Evolutionary conservation across 192 early-diverging fungal genomes (phyloP), one percentile per base, ranked within the genome.

Genomic region (Coemansia sp.): DNA sequence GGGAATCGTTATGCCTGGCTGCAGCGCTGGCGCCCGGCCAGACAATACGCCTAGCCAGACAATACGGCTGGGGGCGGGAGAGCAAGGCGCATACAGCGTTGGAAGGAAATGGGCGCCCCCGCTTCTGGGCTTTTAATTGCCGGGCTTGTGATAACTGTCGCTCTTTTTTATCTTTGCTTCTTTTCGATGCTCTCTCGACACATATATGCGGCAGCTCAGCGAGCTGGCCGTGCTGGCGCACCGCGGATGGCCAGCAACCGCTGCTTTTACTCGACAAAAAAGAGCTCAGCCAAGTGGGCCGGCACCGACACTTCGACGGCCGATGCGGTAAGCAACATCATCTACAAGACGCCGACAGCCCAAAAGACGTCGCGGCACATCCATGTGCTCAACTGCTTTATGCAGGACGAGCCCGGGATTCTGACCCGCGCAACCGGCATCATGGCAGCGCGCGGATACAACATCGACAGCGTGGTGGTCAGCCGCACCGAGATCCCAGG

Each of bases 391-490:
- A 96, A 93, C 82, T 93, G 92, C 69, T 85, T 98, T 44, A 93
- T 96, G 55, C 87, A 89, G 46, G 88, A 93, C 78, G 91, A 92
- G 51, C 90, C 88, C 12, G 89, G 89, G 49, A 89, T 89, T 11
- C 69, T 92, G 55, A 85, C 84, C 56, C 82, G 87, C 41, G 81
- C 89, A 3, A 87, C 83, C 59, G 95, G 89, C 15, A 91, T 93
- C 60, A 78, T 98, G 69, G 93, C 96, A 12, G 93, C 85, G 23
- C 80, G 96, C 60, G 91, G 92, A 0, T 94, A 95, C 80, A 98
- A 96, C 70, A 98, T 98, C 66, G 96, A 98, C 59, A 92, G 91
- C 41, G 80, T 98, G 42, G 93, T 98, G 6, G 96, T 96, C 14
- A 90, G 91, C 60, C 93, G 90, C 59, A 98, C 96, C 10, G 93